Conservation (phyloP, 768 basidiomycete genomes). For the Auricularia cornea region DNA sequence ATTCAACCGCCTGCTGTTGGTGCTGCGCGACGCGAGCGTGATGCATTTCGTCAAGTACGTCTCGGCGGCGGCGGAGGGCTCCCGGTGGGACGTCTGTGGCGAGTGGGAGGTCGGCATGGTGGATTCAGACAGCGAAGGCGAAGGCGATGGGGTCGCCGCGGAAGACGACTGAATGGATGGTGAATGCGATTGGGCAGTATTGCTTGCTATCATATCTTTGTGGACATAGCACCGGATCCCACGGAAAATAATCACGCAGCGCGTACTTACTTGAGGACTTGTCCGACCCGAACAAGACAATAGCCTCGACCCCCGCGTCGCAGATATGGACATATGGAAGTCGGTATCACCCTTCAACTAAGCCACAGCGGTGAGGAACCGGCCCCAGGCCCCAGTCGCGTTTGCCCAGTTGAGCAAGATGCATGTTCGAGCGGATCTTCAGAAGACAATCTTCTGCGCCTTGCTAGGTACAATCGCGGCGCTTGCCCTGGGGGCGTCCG, state of each 20-base stretch:
- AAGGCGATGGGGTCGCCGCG: constrained; percentile 8
- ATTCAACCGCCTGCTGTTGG: constrained; percentile 83
- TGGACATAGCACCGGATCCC: too few relatives aligned
- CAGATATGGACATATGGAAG: too few relatives aligned
- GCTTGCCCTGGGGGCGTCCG: constrained; percentile 11
- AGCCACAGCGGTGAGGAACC: too few relatives aligned
- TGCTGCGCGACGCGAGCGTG: constrained; percentile 86
- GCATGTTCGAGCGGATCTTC: neutral
- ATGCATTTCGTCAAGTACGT: constrained; percentile 96
- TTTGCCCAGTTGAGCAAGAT: neutral
- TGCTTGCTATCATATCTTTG: too few relatives aligned
- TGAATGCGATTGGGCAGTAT: neutral
- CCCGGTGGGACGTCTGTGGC: constrained; percentile 86
- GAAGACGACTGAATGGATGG: neutral
- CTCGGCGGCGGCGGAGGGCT: constrained; percentile 79
- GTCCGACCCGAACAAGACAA: too few relatives aligned
- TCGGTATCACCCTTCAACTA: neutral
- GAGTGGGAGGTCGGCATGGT: constrained; percentile 89
- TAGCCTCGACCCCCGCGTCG: too few relatives aligned
- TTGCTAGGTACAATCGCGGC: constrained; percentile 13
- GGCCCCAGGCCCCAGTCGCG: too few relatives aligned
- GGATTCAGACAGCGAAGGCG: constrained; percentile 50
- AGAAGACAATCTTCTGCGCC: constrained; percentile 16
- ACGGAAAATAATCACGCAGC: neutral
- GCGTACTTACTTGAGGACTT: too few relatives aligned